Base-by-base conservation (phyloP, 2,329 filamentous ascomycete species). In the Parascedosporium putredinis region DNA sequence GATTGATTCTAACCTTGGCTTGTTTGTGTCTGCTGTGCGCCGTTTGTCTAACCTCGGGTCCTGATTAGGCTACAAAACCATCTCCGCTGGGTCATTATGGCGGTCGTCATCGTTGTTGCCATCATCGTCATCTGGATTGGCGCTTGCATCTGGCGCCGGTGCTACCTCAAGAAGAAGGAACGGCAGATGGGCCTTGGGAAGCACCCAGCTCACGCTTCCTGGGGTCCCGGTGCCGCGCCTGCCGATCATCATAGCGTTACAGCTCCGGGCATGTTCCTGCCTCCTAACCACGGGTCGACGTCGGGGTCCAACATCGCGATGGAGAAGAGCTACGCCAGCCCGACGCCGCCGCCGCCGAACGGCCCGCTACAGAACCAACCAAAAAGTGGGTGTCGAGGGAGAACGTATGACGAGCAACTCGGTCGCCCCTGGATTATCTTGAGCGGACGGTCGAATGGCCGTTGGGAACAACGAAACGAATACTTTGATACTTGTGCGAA, bases 71-170 rank as follows among this genome's bases (percentile, higher is more conserved):
- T 86, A 46, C 73, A 75, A 6, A 74, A 70, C 24, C 86, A 91
- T 64, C 88, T 79, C 71, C 75, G 81, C 69, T 95, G 87, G 87
- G 78, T 94, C 43, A 74, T 91, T 54, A 88, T 93, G 75, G 73
- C 93, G 49, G 81, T 88, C 55, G 70, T 91, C 54, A 73, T 94
- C 24, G 74, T 83, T 40, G 70, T 91, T 52, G 83, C 72, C 49
- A 85, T 94, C 53, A 67, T 74, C 12, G 71, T 72, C 51, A 76
- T 88, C 58, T 85, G 83, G 73, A 67, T 84, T 34, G 73, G 78
- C 16, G 84, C 83, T 34, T 79, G 82, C 59, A 77, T 84, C 63
- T 79, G 87, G 67, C 84, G 87, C 56, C 80, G 81, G 51, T 82
- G 84, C 56, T 84, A 90, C 65, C 72, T 88, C 55, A 79, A 79